Evolutionary conservation across 2,329 filamentous ascomycete genomes (phyloP).

Genomic region (Leptographium procerum): DNA sequence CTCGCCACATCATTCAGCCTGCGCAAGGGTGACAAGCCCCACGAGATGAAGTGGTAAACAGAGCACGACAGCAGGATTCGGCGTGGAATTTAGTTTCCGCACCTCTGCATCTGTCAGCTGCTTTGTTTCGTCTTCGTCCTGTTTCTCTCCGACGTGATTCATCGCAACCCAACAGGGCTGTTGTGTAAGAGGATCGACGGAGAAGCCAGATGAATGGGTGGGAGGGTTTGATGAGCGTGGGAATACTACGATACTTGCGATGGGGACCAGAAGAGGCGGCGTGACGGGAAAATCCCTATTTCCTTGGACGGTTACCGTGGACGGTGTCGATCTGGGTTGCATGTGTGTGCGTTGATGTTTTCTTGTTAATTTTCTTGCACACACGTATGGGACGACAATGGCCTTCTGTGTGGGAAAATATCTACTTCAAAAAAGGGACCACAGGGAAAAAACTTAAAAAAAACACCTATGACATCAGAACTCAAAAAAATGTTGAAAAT

Average conservation of each 20-base stretch:
- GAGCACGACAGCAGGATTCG: neutral
- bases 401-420: constrained; percentile 2
- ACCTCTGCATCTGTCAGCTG: neutral
- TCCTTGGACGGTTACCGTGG: neutral
- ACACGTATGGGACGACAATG: constrained; percentile 1
- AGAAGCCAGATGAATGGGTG: constrained; percentile 1
- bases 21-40: constrained; percentile 98
- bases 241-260: neutral
- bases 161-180: neutral
- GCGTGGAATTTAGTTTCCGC: neutral
- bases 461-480: constrained; percentile 4
- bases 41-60: constrained; percentile 98
- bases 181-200: constrained; percentile 4
- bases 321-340: constrained; percentile 1
- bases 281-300: neutral
- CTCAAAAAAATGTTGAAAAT: constrained; percentile 6
- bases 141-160: constrained; percentile 3
- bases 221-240: neutral
- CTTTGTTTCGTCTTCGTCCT: neutral
- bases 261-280: neutral
- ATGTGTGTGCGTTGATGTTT: constrained; percentile 6
- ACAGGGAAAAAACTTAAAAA: constrained; percentile 3
- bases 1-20: constrained; percentile 94
- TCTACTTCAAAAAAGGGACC: neutral
- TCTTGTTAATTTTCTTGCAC: constrained; percentile 4